Base-by-base conservation (phyloP, 495 filamentous ascomycete species). In the Hypoxylon lenormandii region DNA sequence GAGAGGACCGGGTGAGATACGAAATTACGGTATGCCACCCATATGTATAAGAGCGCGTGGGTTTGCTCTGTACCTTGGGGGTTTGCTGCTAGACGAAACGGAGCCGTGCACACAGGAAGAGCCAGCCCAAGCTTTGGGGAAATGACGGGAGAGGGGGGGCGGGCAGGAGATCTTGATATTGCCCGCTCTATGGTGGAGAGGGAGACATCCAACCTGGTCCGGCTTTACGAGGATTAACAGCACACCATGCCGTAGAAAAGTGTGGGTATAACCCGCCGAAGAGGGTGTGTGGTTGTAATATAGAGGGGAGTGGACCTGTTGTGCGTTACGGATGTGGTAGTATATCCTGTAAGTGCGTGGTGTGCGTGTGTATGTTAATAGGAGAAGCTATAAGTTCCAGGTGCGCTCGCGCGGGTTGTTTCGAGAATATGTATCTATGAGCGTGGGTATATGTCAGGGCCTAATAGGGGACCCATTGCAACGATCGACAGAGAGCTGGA, bases 241-340 rank as follows among this genome's bases (percentile, higher is more conserved):
- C 52, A 66, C 67, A 66, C 61, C 67, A 60, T 66, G 61, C 61
- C 61, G 56, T 60, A 47, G 53, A 23, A 23, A 50, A 60, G 47
- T 56, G 60, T 70, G 67, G 55, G 21, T 51, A 53, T 28, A 28
- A 38, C 56, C 55, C 57, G 51, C 57, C 61, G 60, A 70, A 19
- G 50, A 61, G 67, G 56, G 67, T 62, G 68, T 66, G 68, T 60
- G 68, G 61, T 71, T 62, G 57, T 71, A 66, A 63, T 63, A 53
- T 40, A 45, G 56, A 66, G 58, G 62, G 68, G 61, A 62, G 68
- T 66, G 68, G 62, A 53, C 4, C 60, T 57, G 50, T 8, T 70
- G 61, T 57, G 43, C 16, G 56, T 16, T 45, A 38, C 16, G 46
- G 30, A 59, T n/a, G n/a, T n/a, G 13, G 15, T 36, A 16, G 19